Evolutionary conservation across 148 eudicot genomes (phyloP).

Genomic region (Rhododendron mucronatum): DNA sequence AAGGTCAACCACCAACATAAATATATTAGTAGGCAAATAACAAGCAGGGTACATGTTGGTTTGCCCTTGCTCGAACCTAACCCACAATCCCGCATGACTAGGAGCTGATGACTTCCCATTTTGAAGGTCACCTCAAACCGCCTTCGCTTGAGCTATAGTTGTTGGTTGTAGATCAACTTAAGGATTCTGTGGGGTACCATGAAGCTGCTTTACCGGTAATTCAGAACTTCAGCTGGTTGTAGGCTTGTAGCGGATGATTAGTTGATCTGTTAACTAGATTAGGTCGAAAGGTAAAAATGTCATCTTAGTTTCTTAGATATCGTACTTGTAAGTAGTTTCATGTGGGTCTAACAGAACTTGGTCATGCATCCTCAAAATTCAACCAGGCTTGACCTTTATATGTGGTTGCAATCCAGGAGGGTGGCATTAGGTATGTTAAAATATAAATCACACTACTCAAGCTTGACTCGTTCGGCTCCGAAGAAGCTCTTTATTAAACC

Average conservation of each 20-base stretch:
- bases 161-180: background rate
- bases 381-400: constrained; percentile 4
- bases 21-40: background rate
- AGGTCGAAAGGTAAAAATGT: constrained; percentile 1
- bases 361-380: background rate
- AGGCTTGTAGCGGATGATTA: constrained; percentile 2
- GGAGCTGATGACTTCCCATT: background rate
- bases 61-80: background rate
- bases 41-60: background rate
- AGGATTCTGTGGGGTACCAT: background rate
- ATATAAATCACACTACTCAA: background rate
- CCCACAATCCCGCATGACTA: background rate
- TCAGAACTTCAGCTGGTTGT: background rate
- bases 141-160: background rate
- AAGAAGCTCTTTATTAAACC: background rate
- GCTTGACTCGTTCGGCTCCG: background rate
- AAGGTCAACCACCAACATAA: background rate
- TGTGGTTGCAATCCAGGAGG: background rate
- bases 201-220: background rate
- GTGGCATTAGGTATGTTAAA: background rate
- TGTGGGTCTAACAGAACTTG: background rate
- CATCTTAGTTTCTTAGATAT: background rate
- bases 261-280: constrained; percentile 14
- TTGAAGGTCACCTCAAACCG: background rate
- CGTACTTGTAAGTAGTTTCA: background rate